These are phyloP conservation scores for Euphorbia peplus DNA, from an alignment of 345 rosid species.

Conservation along the genomic window DNA sequence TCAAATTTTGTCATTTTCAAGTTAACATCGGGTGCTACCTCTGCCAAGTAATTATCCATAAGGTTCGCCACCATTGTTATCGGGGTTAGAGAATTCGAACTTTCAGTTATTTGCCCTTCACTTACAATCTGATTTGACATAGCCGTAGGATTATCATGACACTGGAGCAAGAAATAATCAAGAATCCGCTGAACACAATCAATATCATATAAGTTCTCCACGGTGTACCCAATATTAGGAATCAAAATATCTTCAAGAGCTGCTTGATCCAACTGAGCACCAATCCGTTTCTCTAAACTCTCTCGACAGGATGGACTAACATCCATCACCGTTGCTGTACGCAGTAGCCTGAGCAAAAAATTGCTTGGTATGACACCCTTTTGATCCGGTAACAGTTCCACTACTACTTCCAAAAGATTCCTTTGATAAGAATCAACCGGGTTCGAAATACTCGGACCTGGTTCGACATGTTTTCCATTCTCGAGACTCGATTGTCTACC, in stretches of 20 bases:
- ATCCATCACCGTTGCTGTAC: constrained; percentile 66
- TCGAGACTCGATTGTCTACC: constrained; percentile 46
- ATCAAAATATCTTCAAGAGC: constrained; percentile 74
- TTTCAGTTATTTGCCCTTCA: constrained; percentile 50
- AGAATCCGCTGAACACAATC: constrained; percentile 86
- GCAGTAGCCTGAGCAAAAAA: constrained; percentile 76
- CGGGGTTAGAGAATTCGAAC: constrained; percentile 50
- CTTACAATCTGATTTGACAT: constrained; percentile 36
- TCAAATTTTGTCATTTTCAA: constrained; percentile 67
- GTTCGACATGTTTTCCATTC: constrained; percentile 24
- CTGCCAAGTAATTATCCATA: constrained; percentile 80
- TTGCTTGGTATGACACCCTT: constrained; percentile 54
- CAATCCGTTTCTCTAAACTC: constrained; percentile 66
- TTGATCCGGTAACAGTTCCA: constrained; percentile 56
- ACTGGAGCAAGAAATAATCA: constrained; percentile 58
- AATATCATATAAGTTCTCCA: constrained; percentile 72
- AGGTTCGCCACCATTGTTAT: constrained; percentile 68
- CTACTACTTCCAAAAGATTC: constrained; percentile 71
- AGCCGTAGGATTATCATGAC: constrained; percentile 35
- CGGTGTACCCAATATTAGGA: constrained; percentile 69
- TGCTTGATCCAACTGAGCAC: constrained; percentile 69
- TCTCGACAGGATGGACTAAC: constrained; percentile 51
- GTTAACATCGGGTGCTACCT: constrained; percentile 89
- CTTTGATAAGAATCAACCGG: constrained; percentile 45
- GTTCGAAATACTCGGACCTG: constrained; percentile 28